A percentile compares a stretch with the other conserved stretches of the same genome.
These are phyloP conservation scores for Camelina laxa DNA, from an alignment of 345 rosid genomes.

Conservation along the genomic window DNA sequence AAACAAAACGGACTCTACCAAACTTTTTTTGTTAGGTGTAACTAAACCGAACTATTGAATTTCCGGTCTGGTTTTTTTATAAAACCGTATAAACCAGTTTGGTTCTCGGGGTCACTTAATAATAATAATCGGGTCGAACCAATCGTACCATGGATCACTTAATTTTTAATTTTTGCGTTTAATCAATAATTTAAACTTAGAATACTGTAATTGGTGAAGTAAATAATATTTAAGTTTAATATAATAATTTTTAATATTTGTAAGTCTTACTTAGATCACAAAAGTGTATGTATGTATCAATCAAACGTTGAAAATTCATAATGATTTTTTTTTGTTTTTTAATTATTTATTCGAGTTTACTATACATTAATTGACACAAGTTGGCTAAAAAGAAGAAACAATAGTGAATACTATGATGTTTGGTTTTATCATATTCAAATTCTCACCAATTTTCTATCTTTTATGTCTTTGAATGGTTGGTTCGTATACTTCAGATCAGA, in stretches of 20 bases:
- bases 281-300: not conserved
- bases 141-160: not conserved
- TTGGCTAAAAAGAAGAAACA: not conserved
- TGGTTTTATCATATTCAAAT: not conserved
- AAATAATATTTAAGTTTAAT: not conserved
- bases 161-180: too few relatives aligned
- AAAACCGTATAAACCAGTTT: not conserved
- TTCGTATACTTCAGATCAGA: too few relatives aligned
- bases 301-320: not conserved
- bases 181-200: not conserved
- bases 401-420: not conserved
- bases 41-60: not conserved
- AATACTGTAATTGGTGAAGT: not conserved
- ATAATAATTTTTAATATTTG: not conserved
- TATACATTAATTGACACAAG: not conserved
- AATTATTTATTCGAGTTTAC: not conserved
- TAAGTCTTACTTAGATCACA: not conserved
- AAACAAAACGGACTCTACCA: constrained; percentile 1
- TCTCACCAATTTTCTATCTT: not conserved
- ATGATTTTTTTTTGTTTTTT: not conserved
- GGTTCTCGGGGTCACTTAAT: not conserved
- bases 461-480: too few relatives aligned
- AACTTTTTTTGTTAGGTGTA: constrained; percentile 12
- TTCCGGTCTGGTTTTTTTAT: not conserved
- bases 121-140: not conserved